phyloP scores from a whole-genome alignment of 805 yeast species.

The Wickerhamomyces queroliae region DNA sequence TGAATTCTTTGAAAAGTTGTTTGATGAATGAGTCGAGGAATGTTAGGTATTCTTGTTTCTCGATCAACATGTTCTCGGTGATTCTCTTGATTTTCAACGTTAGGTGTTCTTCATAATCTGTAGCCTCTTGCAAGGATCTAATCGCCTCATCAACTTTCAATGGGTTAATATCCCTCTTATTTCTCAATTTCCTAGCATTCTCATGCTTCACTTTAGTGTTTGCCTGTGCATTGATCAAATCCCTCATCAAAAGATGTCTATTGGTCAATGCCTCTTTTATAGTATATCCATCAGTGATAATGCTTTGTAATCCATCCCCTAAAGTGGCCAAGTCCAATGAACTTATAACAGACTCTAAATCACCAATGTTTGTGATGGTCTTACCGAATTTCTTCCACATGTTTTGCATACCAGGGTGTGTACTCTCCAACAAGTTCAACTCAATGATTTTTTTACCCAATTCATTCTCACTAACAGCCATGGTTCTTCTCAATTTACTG shows the following conservation, averaged over 20 bases:
- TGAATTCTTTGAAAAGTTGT: conserved; percentile 48
- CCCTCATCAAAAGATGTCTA: conserved; percentile 89
- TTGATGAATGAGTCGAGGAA: conserved; percentile 54
- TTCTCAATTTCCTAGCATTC: conserved; percentile 64
- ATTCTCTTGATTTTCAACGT: conserved; percentile 76
- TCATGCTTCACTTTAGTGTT: conserved; percentile 65
- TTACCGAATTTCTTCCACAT: conserved; percentile 79
- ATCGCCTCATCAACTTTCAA: conserved; percentile 88
- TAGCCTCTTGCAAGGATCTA: conserved; percentile 69
- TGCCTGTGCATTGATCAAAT: conserved; percentile 71
- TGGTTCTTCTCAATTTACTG: conserved; percentile 34
- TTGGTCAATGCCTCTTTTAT: conserved; percentile 92
- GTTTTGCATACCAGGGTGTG: conserved; percentile 64
- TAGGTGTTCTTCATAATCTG: conserved; percentile 67
- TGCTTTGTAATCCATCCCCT: conserved; percentile 65
- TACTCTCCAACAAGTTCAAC: conserved; percentile 37
- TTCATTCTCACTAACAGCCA: conserved; percentile 53
- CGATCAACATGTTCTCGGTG: conserved; percentile 79
- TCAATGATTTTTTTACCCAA: conserved; percentile 39
- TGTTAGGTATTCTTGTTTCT: conserved; percentile 52
- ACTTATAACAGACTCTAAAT: conserved; percentile 65
- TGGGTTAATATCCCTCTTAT: conserved; percentile 73
- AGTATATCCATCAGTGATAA: conserved; percentile 72
- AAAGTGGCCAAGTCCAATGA: conserved; percentile 67
- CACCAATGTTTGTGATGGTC: conserved; percentile 65